Evolutionary conservation across 345 rosid species (phyloP), one percentile per base, ranked within the genome.

Genomic region (Populus euphratica): DNA sequence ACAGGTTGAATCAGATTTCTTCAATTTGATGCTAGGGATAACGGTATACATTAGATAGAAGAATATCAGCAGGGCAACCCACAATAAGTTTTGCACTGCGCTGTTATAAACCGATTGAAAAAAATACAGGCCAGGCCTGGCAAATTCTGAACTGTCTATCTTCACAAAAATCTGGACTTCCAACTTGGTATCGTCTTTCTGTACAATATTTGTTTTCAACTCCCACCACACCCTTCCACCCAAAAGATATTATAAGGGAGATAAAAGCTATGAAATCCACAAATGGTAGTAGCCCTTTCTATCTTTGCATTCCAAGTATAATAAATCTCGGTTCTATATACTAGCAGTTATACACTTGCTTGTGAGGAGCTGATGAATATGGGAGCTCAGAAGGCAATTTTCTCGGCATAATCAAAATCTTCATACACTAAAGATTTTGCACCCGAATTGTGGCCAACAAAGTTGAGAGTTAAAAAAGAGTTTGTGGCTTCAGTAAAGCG

Each of bases 241-340:
- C 39, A 31, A 64, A 80, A 69, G 64, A 35, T 20, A 21, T 70
- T 49, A 54, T 8, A 56, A 31, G 63, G 67, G 39, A 50, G 72
- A 61, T 17, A 20, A 38, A 5, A 50, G 71, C 6, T n/a, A 59
- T 21, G 5, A 62, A 14, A 54, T 70, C 70, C 49, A 73, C 56
- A 29, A 31, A 54, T 44, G 74, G 33, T 47, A 73, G 64, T 11
- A 72, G 35, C 71, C 43, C 76, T 33, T 59, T 44, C 56, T 29
- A 73, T 47, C 73, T 73, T 64, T 72, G 61, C 67, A 27, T 64
- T 43, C 73, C 74, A 62, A 36, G 70, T 38, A 77, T 76, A 49
- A 27, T 62, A 69, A 31, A 73, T 75, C 31, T 78, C 78, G 77
- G 65, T 72, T 72, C 72, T 77, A 77, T 69, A 81, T 77, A 77